Conservation (phyloP, 352 stramenopile species). For the Globisporangium solare region DNA sequence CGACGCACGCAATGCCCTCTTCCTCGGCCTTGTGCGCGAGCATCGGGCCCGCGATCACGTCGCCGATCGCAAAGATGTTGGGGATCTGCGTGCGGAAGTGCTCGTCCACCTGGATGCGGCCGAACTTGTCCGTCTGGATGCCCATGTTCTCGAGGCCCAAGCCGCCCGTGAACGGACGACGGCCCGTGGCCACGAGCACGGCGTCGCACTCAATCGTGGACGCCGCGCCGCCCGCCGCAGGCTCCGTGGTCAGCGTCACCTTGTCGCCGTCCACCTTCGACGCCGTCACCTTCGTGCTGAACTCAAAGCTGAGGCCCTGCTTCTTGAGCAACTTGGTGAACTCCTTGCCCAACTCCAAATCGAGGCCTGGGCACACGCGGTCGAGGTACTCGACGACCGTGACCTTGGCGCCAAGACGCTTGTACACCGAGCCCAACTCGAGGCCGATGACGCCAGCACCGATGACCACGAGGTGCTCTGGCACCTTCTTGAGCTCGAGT, state of each 20-base stretch:
- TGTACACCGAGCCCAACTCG: constrained; percentile 98
- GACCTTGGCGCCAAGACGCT: constrained; percentile 92
- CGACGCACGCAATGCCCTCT: constrained; percentile 96
- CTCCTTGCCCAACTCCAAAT: constrained; percentile 94
- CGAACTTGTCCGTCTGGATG: constrained; percentile 96
- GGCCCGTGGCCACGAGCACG: constrained; percentile 85
- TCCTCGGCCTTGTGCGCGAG: constrained; percentile 99
- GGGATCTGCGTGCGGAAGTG: constrained; percentile 95
- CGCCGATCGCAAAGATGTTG: constrained; percentile 96
- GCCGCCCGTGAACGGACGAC: constrained; percentile 94
- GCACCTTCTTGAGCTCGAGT: constrained; percentile 91
- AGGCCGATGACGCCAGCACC: constrained; percentile 98
- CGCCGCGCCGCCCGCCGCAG: constrained; percentile 49
- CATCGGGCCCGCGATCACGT: constrained; percentile 98
- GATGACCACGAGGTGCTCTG: constrained; percentile 95
- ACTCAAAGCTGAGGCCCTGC: constrained; percentile 97
- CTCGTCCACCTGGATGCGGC: constrained; percentile 95
- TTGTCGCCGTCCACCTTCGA: constrained; percentile 89
- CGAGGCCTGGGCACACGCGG: constrained; percentile 90
- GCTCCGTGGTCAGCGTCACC: constrained; percentile 96
- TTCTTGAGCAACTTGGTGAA: constrained; percentile 98
- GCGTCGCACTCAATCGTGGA: constrained; percentile 72
- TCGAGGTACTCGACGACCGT: constrained; percentile 99
- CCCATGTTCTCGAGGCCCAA: constrained; percentile 96
- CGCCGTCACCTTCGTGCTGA: constrained; percentile 96